These are phyloP conservation scores for Proliferodiscus dingleyae DNA, from an alignment of 2,329 filamentous ascomycete genomes.

Conservation along the genomic window DNA sequence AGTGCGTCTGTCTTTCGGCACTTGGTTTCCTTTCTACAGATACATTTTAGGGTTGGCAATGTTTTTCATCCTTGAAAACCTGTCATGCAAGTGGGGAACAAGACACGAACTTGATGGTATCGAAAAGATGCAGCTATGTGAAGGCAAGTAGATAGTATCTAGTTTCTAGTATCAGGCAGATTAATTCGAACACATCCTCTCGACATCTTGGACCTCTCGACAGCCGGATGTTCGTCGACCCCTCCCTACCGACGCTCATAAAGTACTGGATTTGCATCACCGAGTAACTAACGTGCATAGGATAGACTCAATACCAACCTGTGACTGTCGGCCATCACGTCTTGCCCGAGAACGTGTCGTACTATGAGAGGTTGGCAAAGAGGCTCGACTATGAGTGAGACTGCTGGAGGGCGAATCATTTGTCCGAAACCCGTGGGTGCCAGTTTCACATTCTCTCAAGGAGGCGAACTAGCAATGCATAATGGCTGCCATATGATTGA, in stretches of 20 bases:
- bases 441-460: not conserved
- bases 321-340: not conserved
- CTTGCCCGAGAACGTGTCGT: not conserved
- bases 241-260: not conserved
- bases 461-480: not conserved
- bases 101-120: not conserved
- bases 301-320: not conserved
- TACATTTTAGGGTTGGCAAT: not conserved
- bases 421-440: not conserved
- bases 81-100: not conserved
- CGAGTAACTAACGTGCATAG: not conserved
- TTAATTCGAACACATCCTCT: not conserved
- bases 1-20: not conserved
- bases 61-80: not conserved
- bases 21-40: not conserved
- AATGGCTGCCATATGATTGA: not conserved
- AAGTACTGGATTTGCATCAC: not conserved
- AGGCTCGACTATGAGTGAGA: not conserved
- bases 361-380: not conserved
- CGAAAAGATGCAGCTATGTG: not conserved
- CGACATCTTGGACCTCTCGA: not conserved
- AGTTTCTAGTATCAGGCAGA: slow-evolving; percentile 4
- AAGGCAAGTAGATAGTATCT: slow-evolving; percentile 1
- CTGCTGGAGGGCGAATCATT: not conserved
- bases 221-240: not conserved